phyloP scores from a whole-genome alignment of 495 filamentous ascomycete species.

The Amorphotheca resinae region DNA sequence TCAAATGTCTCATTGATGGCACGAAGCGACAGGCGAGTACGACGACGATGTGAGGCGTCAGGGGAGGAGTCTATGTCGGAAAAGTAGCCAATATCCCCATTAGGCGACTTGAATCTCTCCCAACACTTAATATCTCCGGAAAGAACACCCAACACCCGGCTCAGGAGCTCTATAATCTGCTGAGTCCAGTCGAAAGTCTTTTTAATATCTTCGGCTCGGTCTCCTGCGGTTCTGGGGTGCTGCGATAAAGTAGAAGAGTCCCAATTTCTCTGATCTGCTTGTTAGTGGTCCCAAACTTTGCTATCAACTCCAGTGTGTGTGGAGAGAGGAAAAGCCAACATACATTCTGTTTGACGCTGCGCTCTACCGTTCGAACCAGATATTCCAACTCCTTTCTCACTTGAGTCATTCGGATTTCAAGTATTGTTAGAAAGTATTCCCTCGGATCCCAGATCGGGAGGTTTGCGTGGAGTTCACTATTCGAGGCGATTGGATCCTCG shows the following conservation, averaged over 20 bases:
- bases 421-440: slow-evolving; percentile 2
- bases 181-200: slow-evolving; percentile 4
- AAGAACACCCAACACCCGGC: neutral
- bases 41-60: neutral
- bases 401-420: neutral
- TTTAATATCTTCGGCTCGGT: neutral
- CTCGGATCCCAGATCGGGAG: neutral
- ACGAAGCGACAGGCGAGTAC: neutral
- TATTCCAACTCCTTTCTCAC: neutral
- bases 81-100: slow-evolving; percentile 5
- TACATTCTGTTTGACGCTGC: slow-evolving; percentile 2
- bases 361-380: neutral
- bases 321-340: neutral
- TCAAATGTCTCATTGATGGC: neutral
- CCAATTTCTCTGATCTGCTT: neutral
- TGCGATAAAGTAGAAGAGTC: slow-evolving; percentile 1
- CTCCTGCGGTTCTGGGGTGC: neutral
- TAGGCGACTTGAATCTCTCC: neutral
- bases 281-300: neutral
- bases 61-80: neutral
- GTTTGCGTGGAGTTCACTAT: neutral
- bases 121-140: neutral
- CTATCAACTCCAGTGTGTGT: neutral
- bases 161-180: neutral
- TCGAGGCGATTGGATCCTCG: slow-evolving; percentile 1